A percentile compares a stretch with the other conserved stretches of the same genome.
Conservation (phyloP, 2,329 filamentous ascomycete genomes). For the Lasiodiplodia citricola region DNA sequence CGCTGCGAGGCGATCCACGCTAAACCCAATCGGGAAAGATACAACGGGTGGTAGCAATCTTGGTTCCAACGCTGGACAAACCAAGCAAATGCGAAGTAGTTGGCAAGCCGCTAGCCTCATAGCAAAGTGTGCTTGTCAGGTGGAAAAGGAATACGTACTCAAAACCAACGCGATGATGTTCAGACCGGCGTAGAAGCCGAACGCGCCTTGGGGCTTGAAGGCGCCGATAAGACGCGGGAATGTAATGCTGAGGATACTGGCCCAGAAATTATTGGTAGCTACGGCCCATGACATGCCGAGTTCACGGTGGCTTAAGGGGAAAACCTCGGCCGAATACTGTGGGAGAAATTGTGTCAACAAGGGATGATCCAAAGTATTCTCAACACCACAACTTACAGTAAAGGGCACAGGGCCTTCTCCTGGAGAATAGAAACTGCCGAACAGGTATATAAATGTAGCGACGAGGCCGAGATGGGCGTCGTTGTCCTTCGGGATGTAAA, state of each 20-base stretch:
- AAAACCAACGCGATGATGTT: conserved; percentile 67
- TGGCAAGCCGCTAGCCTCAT: too few relatives aligned
- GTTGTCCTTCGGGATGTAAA: conserved; percentile 52
- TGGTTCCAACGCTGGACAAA: too few relatives aligned
- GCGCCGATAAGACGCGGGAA: conserved; percentile 63
- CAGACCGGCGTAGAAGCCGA: conserved; percentile 66
- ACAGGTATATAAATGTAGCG: conserved; percentile 63
- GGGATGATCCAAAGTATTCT: not conserved
- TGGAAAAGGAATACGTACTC: conserved; percentile 38
- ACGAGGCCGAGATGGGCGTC: conserved; percentile 55
- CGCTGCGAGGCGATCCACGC: too few relatives aligned
- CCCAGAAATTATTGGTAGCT: conserved; percentile 67
- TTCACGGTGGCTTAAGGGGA: conserved; percentile 72
- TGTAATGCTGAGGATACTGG: conserved; percentile 64
- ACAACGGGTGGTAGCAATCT: too few relatives aligned
- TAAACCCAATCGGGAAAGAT: too few relatives aligned
- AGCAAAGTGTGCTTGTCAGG: not conserved
- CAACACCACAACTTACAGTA: conserved; percentile 40
- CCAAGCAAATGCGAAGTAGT: too few relatives aligned
- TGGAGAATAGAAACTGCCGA: conserved; percentile 51
- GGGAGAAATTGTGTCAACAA: not conserved
- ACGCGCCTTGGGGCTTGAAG: conserved; percentile 60
- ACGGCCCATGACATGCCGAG: conserved; percentile 74
- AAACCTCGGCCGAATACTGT: conserved; percentile 69
- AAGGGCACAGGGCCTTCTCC: conserved; percentile 65